These are phyloP conservation scores for Leptodermis oblonga DNA, from an alignment of 257 asterid genomes.

Conservation along the genomic window DNA sequence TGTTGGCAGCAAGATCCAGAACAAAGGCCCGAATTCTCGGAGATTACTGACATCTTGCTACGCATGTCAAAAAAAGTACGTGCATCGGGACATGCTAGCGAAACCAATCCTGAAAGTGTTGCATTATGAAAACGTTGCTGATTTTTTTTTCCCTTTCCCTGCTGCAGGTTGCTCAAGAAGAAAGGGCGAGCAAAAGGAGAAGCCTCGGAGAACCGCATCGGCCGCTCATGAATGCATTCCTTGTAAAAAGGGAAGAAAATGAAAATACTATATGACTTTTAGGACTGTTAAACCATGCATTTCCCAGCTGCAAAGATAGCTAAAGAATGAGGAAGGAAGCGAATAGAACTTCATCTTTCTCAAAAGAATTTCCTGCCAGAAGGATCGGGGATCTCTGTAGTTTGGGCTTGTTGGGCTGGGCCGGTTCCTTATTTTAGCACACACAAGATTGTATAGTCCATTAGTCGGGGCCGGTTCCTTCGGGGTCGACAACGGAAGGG, in stretches of 20 bases:
- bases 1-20: constrained; percentile 84
- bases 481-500: no score
- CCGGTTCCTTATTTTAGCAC: background rate
- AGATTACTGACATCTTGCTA: constrained; percentile 52
- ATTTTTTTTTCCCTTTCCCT: no score
- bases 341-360: background rate
- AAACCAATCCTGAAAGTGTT: background rate
- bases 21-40: constrained; percentile 76
- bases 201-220: constrained; percentile 38
- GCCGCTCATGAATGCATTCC: constrained; percentile 8
- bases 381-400: no score
- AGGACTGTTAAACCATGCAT: background rate
- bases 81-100: no score
- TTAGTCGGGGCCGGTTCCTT: no score
- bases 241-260: constrained; percentile 17
- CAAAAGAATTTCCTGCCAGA: background rate
- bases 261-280: constrained; percentile 10
- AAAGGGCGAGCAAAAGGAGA: constrained; percentile 45
- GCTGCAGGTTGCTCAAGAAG: constrained; percentile 44
- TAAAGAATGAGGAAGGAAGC: background rate
- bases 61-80: constrained; percentile 49
- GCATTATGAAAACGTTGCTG: background rate
- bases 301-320: background rate
- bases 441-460: constrained; percentile 1
- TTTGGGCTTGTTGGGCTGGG: background rate